phyloP scores from a whole-genome alignment of 176 grass and related monocot species.

The Zea mays region DNA sequence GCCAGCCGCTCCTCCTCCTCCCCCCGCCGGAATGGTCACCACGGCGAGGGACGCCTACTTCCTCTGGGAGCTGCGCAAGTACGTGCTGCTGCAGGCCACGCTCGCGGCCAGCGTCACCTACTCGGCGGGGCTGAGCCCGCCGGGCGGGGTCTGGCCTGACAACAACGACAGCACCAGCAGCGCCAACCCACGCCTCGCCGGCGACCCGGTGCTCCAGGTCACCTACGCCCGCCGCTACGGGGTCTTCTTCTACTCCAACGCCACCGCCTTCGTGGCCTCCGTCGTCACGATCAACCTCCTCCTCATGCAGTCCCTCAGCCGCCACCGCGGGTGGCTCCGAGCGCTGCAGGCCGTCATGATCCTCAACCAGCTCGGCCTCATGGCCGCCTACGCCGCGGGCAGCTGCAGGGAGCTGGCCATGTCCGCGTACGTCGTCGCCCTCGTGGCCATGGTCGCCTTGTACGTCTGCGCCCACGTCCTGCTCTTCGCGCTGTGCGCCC shows the following conservation, averaged over 20 bases:
- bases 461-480: slow-evolving; percentile 44
- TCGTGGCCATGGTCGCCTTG: slow-evolving; percentile 29
- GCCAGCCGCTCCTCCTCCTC: no score
- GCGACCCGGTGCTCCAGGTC: not conserved
- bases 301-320: slow-evolving; percentile 27
- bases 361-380: slow-evolving; percentile 45
- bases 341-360: slow-evolving; percentile 53
- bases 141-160: not conserved
- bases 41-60: slow-evolving; percentile 1
- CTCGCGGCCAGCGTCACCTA: not conserved
- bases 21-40: no score
- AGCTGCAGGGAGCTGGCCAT: slow-evolving; percentile 46
- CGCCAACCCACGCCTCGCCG: not conserved
- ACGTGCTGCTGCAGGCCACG: slow-evolving; percentile 39
- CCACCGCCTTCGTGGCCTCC: slow-evolving; percentile 46
- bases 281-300: slow-evolving; percentile 51
- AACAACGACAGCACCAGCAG: not conserved
- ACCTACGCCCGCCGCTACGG: slow-evolving; percentile 34
- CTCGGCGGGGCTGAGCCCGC: not conserved
- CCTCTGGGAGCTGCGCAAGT: slow-evolving; percentile 48
- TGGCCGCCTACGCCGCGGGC: slow-evolving; percentile 44
- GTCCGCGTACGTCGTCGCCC: slow-evolving; percentile 32
- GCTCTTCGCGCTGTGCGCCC: not conserved
- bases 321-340: slow-evolving; percentile 41
- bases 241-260: slow-evolving; percentile 50